Evolutionary conservation across 768 basidiomycete genomes (phyloP), one percentile per base, ranked within the genome.

Genomic region (Podaxis carcinomalis): DNA sequence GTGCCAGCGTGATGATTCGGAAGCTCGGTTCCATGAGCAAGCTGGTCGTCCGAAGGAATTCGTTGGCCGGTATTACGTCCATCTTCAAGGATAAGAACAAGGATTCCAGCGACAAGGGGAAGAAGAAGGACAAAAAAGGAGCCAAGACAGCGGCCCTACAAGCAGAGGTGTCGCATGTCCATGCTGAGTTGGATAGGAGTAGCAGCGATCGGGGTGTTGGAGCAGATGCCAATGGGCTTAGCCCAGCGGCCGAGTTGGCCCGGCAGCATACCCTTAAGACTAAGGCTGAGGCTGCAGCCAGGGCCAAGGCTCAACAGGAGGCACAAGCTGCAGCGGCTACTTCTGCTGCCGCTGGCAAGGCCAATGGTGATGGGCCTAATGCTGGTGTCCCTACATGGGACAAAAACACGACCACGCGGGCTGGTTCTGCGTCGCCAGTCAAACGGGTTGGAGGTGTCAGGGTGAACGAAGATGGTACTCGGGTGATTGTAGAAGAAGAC

Each of bases 1-100:
- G 90, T 54, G 96, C 96, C 21, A 93, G 91, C 47, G 90, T 98
- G 72, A 96, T 98, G 84, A 95, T 97, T 68, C 85, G 95, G 65
- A 98, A 97, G 77, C 86, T 98, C 51, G 92, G 95, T 2, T 87
- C 87, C 40, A 88, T 97, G 75, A 92, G 93, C 35, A 93, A 91
- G 73, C 82, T 97, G 14, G 59, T 60, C 13, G 92, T 93, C 7
- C 77, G 94, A 54, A 81, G 94, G 47, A 96, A 95, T 70, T 93
- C 92, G 39, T 75, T 98, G 42, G 89, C 91, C 56, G 90, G 93
- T 28, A 95, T 98, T 71, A 93, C 94, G 19, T 92, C 90, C 52
- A 77, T 98, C 60, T 97, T 98, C 82, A 96, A 95, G 75, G 93
- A 94, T 70, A 92, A 86, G 68, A 86, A 85, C 63, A 83, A 82